Percentiles rank a stretch among this genome's conserved stretches.
phyloP scores from a whole-genome alignment of 2,329 filamentous ascomycete species.

The Thielaviopsis euricoi region DNA sequence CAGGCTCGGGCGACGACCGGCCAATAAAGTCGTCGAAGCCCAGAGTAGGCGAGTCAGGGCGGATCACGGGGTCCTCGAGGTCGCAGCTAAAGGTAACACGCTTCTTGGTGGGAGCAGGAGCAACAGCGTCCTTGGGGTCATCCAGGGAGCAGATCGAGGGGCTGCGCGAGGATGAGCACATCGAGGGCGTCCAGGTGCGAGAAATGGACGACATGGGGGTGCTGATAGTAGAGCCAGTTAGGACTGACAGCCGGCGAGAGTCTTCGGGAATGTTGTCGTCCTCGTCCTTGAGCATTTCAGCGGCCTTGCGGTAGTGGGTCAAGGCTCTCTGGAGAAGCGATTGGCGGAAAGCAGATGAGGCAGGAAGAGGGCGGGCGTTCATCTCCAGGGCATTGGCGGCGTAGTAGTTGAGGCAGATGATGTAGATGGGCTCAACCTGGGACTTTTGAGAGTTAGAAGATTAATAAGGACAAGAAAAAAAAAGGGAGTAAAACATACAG shows the following conservation, averaged over 20 bases:
- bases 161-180: slow-evolving; percentile 29
- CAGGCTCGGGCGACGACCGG: slow-evolving; percentile 14
- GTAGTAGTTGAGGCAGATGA: slow-evolving; percentile 45
- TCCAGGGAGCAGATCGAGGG: slow-evolving; percentile 26
- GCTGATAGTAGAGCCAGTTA: slow-evolving; percentile 22
- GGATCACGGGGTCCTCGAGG: slow-evolving; percentile 29
- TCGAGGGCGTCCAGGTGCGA: slow-evolving; percentile 25
- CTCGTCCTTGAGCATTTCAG: slow-evolving; percentile 29
- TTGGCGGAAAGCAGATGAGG: slow-evolving; percentile 28
- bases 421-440: slow-evolving; percentile 33
- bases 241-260: slow-evolving; percentile 22
- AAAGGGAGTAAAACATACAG: slow-evolving; percentile 20
- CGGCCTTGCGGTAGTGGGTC: slow-evolving; percentile 33
- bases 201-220: slow-evolving; percentile 33
- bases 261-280: slow-evolving; percentile 27
- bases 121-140: slow-evolving; percentile 14
- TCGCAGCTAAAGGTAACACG: slow-evolving; percentile 23
- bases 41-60: slow-evolving; percentile 43
- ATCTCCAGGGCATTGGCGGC: slow-evolving; percentile 43
- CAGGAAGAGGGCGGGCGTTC: slow-evolving; percentile 32
- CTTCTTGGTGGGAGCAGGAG: slow-evolving; percentile 19
- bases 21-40: slow-evolving; percentile 30
- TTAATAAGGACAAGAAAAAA: slow-evolving; percentile 10
- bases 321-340: slow-evolving; percentile 34
- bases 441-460: slow-evolving; percentile 14